These are phyloP conservation scores for Coccomyxa sp. DNA, from an alignment of 139 green algal genomes.

Conservation along the genomic window DNA sequence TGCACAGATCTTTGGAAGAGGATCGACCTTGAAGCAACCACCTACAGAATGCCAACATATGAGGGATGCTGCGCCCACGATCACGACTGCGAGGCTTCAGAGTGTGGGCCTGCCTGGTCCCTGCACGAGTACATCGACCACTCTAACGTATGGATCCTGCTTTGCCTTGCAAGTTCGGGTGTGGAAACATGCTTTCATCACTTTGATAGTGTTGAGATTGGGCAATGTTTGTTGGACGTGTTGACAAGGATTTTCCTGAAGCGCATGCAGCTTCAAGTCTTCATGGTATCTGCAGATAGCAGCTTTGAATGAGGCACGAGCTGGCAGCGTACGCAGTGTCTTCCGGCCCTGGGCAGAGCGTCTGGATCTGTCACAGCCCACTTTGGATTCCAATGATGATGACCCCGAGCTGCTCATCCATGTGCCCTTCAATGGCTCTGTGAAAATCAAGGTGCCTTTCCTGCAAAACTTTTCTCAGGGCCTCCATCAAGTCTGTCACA, in stretches of 20 bases:
- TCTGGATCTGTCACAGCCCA: conserved; percentile 28
- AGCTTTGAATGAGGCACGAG: conserved; percentile 73
- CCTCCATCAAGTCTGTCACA: not conserved
- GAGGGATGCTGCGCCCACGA: conserved; percentile 76
- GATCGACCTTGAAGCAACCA: too few relatives aligned
- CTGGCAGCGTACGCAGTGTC: conserved; percentile 49
- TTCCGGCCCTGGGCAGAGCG: conserved; percentile 70
- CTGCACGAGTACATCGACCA: conserved; percentile 81
- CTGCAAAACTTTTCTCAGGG: not conserved
- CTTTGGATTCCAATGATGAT: conserved; percentile 71
- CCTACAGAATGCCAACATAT: conserved; percentile 33
- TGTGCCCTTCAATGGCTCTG: conserved; percentile 75
- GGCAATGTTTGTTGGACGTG: too few relatives aligned
- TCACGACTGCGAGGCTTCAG: conserved; percentile 76
- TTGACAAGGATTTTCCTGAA: too few relatives aligned
- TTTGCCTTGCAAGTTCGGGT: not conserved
- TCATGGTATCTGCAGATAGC: conserved; percentile 43
- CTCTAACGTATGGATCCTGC: conserved; percentile 40
- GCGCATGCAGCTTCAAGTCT: too few relatives aligned
- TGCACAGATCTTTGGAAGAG: too few relatives aligned
- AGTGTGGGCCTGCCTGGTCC: conserved; percentile 75
- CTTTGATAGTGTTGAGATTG: too few relatives aligned
- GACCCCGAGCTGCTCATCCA: conserved; percentile 87
- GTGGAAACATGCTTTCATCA: too few relatives aligned
- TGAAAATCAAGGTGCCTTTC: conserved; percentile 71